A percentile compares a stretch with the other conserved stretches of the same genome.
Evolutionary conservation across 805 yeast genomes (phyloP).

Genomic region (Hemisphaericaspora nanyangensis): DNA sequence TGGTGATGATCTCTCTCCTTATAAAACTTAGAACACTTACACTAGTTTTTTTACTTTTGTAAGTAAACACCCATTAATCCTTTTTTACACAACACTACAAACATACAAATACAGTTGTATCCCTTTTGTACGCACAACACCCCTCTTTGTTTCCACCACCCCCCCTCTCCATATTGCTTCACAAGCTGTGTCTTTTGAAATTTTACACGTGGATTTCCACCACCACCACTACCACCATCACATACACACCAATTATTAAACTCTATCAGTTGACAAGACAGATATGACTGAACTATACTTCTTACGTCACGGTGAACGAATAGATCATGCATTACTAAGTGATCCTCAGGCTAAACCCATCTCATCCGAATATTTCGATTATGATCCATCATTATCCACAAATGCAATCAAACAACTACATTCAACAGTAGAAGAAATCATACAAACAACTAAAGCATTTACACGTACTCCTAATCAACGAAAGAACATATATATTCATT

Average conservation of each 20-base stretch:
- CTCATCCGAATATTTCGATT: constrained; percentile 22
- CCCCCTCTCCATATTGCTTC: background rate
- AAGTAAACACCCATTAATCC: background rate
- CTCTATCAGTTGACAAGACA: background rate
- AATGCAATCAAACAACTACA: constrained; percentile 25
- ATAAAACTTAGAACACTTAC: background rate
- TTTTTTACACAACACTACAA: background rate
- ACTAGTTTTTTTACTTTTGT: background rate
- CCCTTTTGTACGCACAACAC: background rate
- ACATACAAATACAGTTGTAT: background rate
- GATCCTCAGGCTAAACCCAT: constrained; percentile 26
- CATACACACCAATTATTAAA: background rate
- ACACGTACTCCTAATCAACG: constrained; percentile 12
- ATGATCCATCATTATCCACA: constrained; percentile 36
- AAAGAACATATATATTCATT: constrained; percentile 36
- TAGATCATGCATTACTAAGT: constrained; percentile 30
- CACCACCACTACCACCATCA: background rate
- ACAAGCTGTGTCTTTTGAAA: background rate
- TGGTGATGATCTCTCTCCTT: background rate
- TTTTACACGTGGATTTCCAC: background rate
- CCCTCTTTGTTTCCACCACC: background rate
- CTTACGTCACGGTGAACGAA: constrained; percentile 41
- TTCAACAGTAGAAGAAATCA: constrained; percentile 26
- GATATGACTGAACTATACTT: constrained; percentile 39
- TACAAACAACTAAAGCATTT: constrained; percentile 14